These are phyloP conservation scores for Dictyostelium gargantuum DNA, from an alignment of 208 protist species.

Conservation along the genomic window DNA sequence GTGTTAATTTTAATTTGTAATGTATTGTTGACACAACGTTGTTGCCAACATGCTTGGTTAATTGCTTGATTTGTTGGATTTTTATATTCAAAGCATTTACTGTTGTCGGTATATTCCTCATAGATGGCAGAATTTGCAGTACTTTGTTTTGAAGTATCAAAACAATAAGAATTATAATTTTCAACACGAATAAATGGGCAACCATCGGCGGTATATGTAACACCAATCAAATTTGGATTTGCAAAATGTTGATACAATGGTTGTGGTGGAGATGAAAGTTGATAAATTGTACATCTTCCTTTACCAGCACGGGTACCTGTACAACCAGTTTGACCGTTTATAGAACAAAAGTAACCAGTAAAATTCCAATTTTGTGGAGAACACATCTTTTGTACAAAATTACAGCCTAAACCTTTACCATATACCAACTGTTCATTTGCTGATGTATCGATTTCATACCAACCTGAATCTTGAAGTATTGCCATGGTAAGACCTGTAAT, in stretches of 20 bases:
- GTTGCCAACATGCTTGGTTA: constrained; percentile 12
- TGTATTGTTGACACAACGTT: neutral
- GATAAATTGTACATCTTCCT: neutral
- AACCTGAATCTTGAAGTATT: constrained; percentile 49
- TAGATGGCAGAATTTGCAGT: neutral
- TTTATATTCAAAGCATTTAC: constrained; percentile 16
- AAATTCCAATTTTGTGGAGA: neutral
- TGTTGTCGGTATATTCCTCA: neutral
- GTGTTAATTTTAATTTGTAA: neutral
- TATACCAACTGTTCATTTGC: neutral
- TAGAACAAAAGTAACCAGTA: neutral
- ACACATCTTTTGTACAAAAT: neutral
- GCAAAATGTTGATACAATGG: constrained; percentile 48
- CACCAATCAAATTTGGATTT: neutral
- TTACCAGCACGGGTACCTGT: constrained; percentile 20
- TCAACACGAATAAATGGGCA: neutral
- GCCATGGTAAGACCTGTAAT: neutral
- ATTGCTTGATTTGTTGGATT: too few relatives aligned
- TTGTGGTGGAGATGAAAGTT: too few relatives aligned
- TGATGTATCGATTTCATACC: neutral
- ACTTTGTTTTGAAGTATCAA: neutral
- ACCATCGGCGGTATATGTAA: neutral
- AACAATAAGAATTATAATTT: neutral
- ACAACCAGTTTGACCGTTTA: neutral
- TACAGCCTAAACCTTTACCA: constrained; percentile 32